Evolutionary conservation across 331 rosid species (phyloP).

Genomic region (Telfairia occidentalis): DNA sequence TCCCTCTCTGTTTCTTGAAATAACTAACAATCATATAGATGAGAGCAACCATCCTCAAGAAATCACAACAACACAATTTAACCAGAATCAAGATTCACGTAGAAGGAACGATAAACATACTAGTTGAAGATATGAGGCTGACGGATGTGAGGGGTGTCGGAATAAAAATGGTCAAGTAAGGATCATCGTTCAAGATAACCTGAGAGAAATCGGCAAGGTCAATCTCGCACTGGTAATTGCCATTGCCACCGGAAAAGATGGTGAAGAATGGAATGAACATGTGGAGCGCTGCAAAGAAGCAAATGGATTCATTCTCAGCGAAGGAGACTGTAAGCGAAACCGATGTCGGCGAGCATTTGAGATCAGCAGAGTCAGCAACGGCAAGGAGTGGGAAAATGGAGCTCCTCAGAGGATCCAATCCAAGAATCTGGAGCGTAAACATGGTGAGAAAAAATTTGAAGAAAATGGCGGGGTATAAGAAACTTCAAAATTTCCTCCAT

Average conservation of each 20-base stretch:
- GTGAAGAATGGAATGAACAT: background rate
- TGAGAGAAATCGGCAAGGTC: background rate
- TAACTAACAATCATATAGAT: no score
- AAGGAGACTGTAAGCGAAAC: background rate
- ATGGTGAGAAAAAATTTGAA: background rate
- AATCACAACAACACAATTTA: background rate
- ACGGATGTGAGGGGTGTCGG: background rate
- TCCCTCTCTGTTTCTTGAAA: no score
- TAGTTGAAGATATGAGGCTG: background rate
- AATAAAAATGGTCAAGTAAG: background rate
- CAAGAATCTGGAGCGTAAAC: background rate
- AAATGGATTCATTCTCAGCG: background rate
- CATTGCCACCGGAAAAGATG: background rate
- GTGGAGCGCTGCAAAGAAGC: background rate
- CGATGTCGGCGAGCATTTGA: background rate
- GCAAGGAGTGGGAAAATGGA: background rate
- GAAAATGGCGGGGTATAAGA: background rate
- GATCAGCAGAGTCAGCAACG: background rate
- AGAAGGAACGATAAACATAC: background rate
- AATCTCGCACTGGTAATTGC: background rate
- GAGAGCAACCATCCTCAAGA: no score
- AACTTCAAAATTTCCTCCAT: no score
- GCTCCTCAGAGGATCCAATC: background rate
- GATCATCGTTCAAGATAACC: background rate
- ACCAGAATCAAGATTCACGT: background rate